phyloP scores from a whole-genome alignment of 2,329 filamentous ascomycete species.

The Ophidiomyces ophidiicola region DNA sequence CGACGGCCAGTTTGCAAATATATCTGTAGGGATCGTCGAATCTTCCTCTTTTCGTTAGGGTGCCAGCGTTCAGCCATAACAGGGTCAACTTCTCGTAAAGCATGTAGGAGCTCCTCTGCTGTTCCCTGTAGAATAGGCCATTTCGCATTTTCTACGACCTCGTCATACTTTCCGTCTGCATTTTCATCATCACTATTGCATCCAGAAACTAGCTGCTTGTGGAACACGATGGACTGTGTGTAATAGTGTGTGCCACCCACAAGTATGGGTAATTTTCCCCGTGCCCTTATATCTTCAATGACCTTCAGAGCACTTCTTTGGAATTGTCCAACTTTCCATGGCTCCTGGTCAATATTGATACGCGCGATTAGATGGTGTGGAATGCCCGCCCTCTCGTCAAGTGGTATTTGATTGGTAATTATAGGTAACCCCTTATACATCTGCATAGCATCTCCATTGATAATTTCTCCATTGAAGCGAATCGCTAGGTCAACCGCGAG shows the following conservation, averaged over 20 bases:
- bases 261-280: conserved; percentile 74
- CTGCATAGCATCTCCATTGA: conserved; percentile 98
- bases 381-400: conserved; percentile 61
- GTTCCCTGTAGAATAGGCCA: conserved; percentile 62
- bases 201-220: conserved; percentile 49
- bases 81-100: conserved; percentile 70
- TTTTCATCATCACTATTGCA: conserved; percentile 19
- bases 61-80: conserved; percentile 87
- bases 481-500: conserved; percentile 78
- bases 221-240: conserved; percentile 74
- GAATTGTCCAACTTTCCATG: conserved; percentile 75
- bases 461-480: conserved; percentile 78
- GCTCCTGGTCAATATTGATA: conserved; percentile 60
- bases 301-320: conserved; percentile 54
- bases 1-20: conserved; percentile 68
- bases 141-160: conserved; percentile 32
- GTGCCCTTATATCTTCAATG: conserved; percentile 63
- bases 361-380: conserved; percentile 80
- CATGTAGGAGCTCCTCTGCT: conserved; percentile 58
- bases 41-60: conserved; percentile 82
- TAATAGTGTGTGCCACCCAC: conserved; percentile 97
- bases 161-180: conserved; percentile 14
- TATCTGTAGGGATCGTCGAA: conserved; percentile 78
- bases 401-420: conserved; percentile 85
- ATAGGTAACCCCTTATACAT: conserved; percentile 85